These are phyloP conservation scores for Cladorrhinum sp. DNA, from an alignment of 2,329 filamentous ascomycete species.

Conservation along the genomic window DNA sequence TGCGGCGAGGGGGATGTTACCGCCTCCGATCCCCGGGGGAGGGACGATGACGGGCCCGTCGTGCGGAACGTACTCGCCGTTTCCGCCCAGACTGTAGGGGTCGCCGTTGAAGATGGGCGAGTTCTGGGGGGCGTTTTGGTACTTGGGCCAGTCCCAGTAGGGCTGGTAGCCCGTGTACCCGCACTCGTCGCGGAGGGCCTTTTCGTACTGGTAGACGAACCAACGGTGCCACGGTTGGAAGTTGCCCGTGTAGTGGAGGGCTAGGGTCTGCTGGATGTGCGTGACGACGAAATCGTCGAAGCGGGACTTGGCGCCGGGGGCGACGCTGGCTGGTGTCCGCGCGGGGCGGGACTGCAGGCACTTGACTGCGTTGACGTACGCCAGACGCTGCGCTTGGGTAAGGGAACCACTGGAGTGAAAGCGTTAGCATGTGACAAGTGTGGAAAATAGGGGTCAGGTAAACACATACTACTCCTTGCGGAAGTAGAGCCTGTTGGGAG, in stretches of 20 bases:
- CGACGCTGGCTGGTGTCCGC: slow-evolving; percentile 26
- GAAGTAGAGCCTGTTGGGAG: slow-evolving; percentile 27
- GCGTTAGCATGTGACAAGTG: slow-evolving; percentile 25
- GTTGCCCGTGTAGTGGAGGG: slow-evolving; percentile 41
- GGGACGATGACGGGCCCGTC: slow-evolving; percentile 32
- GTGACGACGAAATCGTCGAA: slow-evolving; percentile 51
- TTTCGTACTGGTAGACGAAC: slow-evolving; percentile 31
- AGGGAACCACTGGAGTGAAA: slow-evolving; percentile 19
- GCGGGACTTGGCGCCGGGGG: slow-evolving; percentile 42
- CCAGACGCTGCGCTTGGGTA: slow-evolving; percentile 12
- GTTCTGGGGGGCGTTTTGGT: slow-evolving; percentile 39
- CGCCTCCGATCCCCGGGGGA: slow-evolving; percentile 28
- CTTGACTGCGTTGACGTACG: slow-evolving; percentile 22
- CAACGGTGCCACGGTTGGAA: slow-evolving; percentile 34
- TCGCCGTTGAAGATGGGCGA: slow-evolving; percentile 54
- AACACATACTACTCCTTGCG: slow-evolving; percentile 32
- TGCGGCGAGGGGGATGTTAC: slow-evolving; percentile 36
- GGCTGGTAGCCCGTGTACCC: slow-evolving; percentile 41
- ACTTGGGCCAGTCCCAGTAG: slow-evolving; percentile 51
- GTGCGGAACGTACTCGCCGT: slow-evolving; percentile 39
- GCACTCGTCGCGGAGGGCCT: slow-evolving; percentile 33
- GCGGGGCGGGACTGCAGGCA: slow-evolving; percentile 18
- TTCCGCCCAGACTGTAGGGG: slow-evolving; percentile 43
- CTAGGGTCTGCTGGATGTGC: slow-evolving; percentile 46
- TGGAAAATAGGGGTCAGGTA: slow-evolving; percentile 1